Percentiles rank a stretch among this genome's conserved stretches.
These are phyloP conservation scores for Cicer cuneatum DNA, from an alignment of 306 rosid species.

Conservation along the genomic window DNA sequence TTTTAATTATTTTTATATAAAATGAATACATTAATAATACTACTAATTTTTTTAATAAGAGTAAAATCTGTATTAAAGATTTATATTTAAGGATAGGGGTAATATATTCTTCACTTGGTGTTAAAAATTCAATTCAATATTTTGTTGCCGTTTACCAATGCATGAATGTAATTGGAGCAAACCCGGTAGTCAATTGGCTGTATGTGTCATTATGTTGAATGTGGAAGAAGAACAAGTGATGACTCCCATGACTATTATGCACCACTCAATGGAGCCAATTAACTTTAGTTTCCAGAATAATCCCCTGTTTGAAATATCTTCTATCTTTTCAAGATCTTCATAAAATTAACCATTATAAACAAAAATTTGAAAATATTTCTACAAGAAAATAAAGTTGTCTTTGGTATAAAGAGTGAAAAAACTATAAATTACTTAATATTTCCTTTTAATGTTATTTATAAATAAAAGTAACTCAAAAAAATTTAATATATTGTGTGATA, in stretches of 20 bases:
- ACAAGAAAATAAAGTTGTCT: neutral
- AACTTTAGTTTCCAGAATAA: conserved; percentile 42
- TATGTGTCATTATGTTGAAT: conserved; percentile 41
- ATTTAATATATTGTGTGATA: no score
- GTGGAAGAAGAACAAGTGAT: conserved; percentile 39
- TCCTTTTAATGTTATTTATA: no score
- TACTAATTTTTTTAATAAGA: no score
- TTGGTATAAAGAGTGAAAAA: no score
- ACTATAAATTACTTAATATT: no score
- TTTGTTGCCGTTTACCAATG: conserved; percentile 32
- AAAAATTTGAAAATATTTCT: conserved; percentile 32
- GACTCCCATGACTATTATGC: conserved; percentile 43
- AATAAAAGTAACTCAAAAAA: no score
- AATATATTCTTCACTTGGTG: neutral
- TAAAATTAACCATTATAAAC: neutral
- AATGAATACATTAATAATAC: no score
- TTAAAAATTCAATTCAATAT: conserved; percentile 28
- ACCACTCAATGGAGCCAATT: conserved; percentile 46
- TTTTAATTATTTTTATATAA: no score
- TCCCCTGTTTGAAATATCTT: conserved; percentile 44
- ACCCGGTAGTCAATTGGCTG: conserved; percentile 10
- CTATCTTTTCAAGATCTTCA: conserved; percentile 35
- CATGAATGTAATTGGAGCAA: conserved; percentile 42
- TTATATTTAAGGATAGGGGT: no score
- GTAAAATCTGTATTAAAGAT: no score